Base-by-base conservation (phyloP, 495 filamentous ascomycete genomes). In the Neurospora discreta region DNA sequence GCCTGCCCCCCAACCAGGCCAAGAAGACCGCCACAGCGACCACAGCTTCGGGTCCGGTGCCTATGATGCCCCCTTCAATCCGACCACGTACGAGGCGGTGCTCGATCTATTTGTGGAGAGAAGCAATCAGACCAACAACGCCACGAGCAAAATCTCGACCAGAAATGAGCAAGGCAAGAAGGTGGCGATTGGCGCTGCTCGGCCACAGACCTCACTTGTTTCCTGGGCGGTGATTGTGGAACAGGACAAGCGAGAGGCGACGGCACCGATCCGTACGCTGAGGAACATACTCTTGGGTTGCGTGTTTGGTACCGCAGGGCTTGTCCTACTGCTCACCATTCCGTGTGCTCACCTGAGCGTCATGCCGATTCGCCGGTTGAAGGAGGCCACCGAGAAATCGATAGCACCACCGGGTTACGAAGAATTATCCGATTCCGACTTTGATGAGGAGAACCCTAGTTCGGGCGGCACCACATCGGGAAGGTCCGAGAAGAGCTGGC, bases 211-310 rank as follows among this genome's bases (percentile, higher is more conserved):
- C 18, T 74, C 81, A 1, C 78, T 97, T 39, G 90, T 90, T 20
- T 86, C 93, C 72, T 97, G 94, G 94, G 87, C 90, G 20, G 82
- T 97, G 10, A 74, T 97, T 3, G 87, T 97, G 13, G 94, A 97
- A 76, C 90, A 95, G 78, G 84, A 88, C 15, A 86, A 87, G 68
- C 74, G 78, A 42, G 93, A 97, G 76, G 93, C 93, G 9, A 91
- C 88, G 80, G 84, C 84, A n/a, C 90, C 93, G 1, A 93, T 97
- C 39, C 74, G 84, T 42, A 87, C 88, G 23, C 84, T 97, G 30
- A 87, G 91, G 39, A 89, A 89, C 67, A 91, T 97, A 58, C 85
- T 97, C 6, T 80, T 97, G 3, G 91, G 87, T 2, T 96, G 92
- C 69, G 92, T 96, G 1, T 96, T 97, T 76, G 92, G 91, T 0